Conservation (phyloP, 306 rosid species). For the Malus sieversii region DNA sequence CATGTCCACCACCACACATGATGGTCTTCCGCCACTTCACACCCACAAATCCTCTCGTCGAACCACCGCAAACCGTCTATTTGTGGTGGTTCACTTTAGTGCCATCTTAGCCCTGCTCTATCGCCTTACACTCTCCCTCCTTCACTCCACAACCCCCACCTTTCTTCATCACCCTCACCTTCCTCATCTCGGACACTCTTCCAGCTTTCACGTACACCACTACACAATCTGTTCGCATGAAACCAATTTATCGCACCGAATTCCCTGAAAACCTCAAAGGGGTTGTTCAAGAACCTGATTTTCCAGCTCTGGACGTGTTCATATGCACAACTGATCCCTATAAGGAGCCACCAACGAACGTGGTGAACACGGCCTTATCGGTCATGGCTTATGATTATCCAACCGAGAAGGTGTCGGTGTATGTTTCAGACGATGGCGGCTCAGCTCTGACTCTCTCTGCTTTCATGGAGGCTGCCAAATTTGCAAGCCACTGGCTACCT, state of each 20-base stretch:
- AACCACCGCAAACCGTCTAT: slow-evolving; percentile 19
- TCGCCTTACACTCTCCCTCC: slow-evolving; percentile 16
- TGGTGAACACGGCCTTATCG: slow-evolving; percentile 37
- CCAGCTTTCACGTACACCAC: slow-evolving; percentile 23
- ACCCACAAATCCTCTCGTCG: not conserved
- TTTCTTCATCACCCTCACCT: slow-evolving; percentile 17
- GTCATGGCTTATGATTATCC: slow-evolving; percentile 42
- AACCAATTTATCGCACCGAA: slow-evolving; percentile 22
- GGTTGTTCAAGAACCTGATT: not conserved
- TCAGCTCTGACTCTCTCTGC: slow-evolving; percentile 43
- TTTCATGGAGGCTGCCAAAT: slow-evolving; percentile 42
- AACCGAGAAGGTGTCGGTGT: slow-evolving; percentile 31
- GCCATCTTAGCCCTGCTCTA: slow-evolving; percentile 26
- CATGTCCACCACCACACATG: not conserved
- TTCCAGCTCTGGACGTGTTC: slow-evolving; percentile 37
- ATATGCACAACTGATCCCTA: slow-evolving; percentile 44
- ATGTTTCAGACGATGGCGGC: slow-evolving; percentile 51
- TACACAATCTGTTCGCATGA: slow-evolving; percentile 24
- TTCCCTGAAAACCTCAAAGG: slow-evolving; percentile 11
- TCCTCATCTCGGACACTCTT: slow-evolving; percentile 30
- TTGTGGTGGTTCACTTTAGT: slow-evolving; percentile 12
- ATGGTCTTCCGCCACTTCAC: slow-evolving; percentile 15
- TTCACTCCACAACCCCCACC: slow-evolving; percentile 2
- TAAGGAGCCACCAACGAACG: slow-evolving; percentile 42
- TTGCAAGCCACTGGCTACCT: slow-evolving; percentile 38